phyloP scores from a whole-genome alignment of 2,329 filamentous ascomycete genomes.

The Coniochaeta sp. region DNA sequence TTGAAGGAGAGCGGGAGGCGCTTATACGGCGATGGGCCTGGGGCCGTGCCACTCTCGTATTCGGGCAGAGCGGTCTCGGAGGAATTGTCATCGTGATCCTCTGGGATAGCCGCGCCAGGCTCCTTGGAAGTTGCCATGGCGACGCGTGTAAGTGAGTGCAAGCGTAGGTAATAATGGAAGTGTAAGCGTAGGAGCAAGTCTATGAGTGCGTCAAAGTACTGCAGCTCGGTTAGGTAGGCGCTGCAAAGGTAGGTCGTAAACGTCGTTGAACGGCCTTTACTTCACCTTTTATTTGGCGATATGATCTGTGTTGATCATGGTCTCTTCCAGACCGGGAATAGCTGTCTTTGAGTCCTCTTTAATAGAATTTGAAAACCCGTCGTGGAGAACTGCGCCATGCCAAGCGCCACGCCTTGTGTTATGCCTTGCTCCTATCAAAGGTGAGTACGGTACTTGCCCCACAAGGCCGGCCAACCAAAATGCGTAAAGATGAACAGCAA shows the following conservation, averaged over 20 bases:
- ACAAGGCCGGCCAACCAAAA: no score
- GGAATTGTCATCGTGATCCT: neutral
- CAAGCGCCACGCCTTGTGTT: neutral
- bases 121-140: neutral
- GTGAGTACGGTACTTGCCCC: neutral
- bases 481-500: no score
- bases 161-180: neutral
- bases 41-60: neutral
- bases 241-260: neutral
- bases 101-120: neutral
- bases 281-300: neutral
- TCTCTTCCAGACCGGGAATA: neutral
- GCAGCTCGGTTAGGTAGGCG: no score
- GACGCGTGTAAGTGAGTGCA: neutral
- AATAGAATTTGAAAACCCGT: neutral
- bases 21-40: neutral
- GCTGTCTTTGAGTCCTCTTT: neutral
- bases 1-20: conserved; percentile 2
- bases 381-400: neutral
- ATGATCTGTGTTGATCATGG: neutral
- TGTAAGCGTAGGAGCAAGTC: neutral
- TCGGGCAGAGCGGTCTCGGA: neutral
- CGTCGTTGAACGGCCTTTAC: neutral
- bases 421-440: neutral
- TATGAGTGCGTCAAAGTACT: no score